phyloP scores from a whole-genome alignment of 805 yeast genomes.

The Candida dajiaensis region DNA sequence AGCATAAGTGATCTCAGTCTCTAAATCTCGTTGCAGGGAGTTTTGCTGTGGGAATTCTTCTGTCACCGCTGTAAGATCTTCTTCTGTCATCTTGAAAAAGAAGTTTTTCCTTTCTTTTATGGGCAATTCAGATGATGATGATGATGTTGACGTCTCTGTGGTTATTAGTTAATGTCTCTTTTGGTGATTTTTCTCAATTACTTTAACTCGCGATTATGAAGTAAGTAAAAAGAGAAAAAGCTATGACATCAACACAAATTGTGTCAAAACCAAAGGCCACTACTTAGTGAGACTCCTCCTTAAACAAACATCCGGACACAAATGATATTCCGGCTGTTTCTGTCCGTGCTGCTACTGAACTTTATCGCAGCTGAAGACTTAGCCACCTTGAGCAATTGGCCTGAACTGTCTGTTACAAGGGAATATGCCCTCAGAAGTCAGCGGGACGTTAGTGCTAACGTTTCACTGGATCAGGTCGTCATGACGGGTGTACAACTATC shows the following conservation, averaged over 20 bases:
- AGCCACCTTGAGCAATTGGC: conserved; percentile 22
- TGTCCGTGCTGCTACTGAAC: neutral
- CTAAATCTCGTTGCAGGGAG: conserved; percentile 15
- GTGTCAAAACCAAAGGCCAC: too few species aligned
- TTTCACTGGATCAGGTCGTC: conserved; percentile 34
- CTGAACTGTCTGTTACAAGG: conserved; percentile 24
- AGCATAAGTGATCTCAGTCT: conserved; percentile 21
- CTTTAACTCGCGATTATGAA: too few species aligned
- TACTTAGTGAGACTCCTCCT: too few species aligned
- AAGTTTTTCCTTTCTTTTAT: too few species aligned
- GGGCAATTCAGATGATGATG: too few species aligned
- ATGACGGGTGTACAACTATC: conserved; percentile 35
- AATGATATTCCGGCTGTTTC: neutral
- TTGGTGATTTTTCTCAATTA: too few species aligned
- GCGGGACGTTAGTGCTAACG: conserved; percentile 38
- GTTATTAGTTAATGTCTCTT: too few species aligned
- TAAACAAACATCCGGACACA: too few species aligned
- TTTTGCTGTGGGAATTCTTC: neutral
- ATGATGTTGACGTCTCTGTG: too few species aligned
- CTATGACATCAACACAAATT: too few species aligned
- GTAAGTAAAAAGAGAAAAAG: too few species aligned
- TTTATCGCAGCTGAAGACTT: neutral
- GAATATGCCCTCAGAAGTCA: conserved; percentile 38
- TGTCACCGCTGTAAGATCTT: neutral
- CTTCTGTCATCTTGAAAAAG: neutral